These are phyloP conservation scores for Arxiozyma bovina DNA, from an alignment of 1,139 yeast species.

Conservation along the genomic window DNA sequence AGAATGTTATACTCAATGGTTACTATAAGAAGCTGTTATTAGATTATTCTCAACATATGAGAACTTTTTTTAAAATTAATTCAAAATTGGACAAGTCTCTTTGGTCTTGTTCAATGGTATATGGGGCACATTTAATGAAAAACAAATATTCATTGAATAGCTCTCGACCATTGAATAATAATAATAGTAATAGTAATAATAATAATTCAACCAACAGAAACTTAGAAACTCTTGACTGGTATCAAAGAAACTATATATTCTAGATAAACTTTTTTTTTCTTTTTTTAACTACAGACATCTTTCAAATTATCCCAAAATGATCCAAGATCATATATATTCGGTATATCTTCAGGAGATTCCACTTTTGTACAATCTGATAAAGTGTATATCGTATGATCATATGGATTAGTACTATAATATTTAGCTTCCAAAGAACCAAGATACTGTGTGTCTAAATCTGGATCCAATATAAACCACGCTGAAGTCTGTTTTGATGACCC, in stretches of 20 bases:
- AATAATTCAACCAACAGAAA: neutral
- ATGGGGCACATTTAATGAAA: neutral
- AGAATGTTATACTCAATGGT: neutral
- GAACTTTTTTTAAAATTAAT: neutral
- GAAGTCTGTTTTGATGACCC: neutral
- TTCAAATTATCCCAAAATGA: conserved; percentile 16
- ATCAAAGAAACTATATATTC: conserved; percentile 2
- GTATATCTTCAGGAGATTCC: conserved; percentile 13
- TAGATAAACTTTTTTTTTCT: no score
- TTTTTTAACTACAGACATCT: conserved; percentile 8
- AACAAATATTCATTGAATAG: neutral
- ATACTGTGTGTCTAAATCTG: conserved; percentile 3
- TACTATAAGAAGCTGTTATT: neutral
- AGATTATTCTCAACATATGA: neutral
- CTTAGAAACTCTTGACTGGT: conserved; percentile 6
- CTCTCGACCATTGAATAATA: neutral
- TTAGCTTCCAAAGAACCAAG: conserved; percentile 12
- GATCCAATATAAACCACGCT: neutral
- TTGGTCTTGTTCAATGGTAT: neutral
- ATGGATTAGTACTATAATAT: conserved; percentile 27
- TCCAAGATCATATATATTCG: conserved; percentile 23
- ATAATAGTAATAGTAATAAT: no score
- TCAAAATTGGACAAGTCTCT: neutral
- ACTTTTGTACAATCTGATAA: conserved; percentile 13
- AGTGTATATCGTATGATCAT: conserved; percentile 19